Conservation (phyloP, 768 basidiomycete genomes). For the Cyclocybe aegerita region DNA sequence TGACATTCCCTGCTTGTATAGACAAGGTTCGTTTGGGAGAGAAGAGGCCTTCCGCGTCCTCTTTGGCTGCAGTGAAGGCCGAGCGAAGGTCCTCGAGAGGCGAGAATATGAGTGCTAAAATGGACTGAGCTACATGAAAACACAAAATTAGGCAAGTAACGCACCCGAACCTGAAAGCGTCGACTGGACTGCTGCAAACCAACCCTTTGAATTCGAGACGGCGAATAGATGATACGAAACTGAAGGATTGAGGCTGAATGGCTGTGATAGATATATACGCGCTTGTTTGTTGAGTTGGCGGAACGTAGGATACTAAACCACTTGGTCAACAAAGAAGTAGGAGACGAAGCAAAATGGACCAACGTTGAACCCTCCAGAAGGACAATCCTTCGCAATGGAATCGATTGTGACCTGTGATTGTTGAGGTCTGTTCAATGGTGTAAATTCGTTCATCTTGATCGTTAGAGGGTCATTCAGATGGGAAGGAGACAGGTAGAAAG, state of each 20-base stretch:
- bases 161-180: conserved; percentile 37
- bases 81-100: conserved; percentile 60
- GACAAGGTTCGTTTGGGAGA: conserved; percentile 51
- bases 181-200: conserved; percentile 63
- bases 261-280: conserved; percentile 61
- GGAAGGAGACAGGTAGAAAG: conserved; percentile 1
- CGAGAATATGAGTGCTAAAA: conserved; percentile 59
- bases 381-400: conserved; percentile 34
- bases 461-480: conserved; percentile 2
- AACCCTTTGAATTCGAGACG: conserved; percentile 58
- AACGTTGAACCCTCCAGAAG: conserved; percentile 47
- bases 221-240: conserved; percentile 52
- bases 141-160: conserved; percentile 10
- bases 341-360: conserved; percentile 14
- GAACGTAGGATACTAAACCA: conserved; percentile 44
- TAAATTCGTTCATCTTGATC: conserved; percentile 33
- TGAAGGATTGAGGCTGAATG: conserved; percentile 44
- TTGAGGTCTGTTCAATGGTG: conserved; percentile 34
- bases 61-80: conserved; percentile 44
- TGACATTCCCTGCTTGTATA: conserved; percentile 45
- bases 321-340: conserved; percentile 12
- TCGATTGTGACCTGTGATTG: conserved; percentile 37
- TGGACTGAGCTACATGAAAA: conserved; percentile 1
- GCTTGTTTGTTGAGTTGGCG: conserved; percentile 59
- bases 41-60: conserved; percentile 38